Evolutionary conservation across 106 monocot species (phyloP).

Genomic region (Dendrobium nobile): DNA sequence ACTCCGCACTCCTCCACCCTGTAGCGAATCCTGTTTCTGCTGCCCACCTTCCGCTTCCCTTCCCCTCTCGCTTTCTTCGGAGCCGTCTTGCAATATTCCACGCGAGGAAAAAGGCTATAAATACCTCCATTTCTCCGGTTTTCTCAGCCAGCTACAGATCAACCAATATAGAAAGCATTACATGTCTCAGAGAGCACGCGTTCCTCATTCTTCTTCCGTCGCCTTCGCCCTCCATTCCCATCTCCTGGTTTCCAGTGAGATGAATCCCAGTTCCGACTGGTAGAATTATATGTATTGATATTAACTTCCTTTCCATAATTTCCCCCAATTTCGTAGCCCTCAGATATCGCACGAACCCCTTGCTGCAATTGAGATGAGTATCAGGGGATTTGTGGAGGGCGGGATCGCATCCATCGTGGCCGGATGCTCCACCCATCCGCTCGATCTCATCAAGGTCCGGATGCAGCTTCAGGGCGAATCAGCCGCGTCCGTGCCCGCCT

Average conservation of each 20-base stretch:
- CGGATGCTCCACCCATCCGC: slow-evolving; percentile 59
- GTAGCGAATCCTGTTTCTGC: not conserved
- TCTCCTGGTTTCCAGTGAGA: slow-evolving; percentile 31
- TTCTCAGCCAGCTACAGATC: not conserved
- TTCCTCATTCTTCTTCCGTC: slow-evolving; percentile 30
- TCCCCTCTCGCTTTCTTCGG: not conserved
- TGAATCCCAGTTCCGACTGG: slow-evolving; percentile 16
- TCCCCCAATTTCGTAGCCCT: too few species aligned
- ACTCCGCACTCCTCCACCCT: not conserved
- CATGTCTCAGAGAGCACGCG: slow-evolving; percentile 27
- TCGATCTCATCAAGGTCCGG: slow-evolving; percentile 82
- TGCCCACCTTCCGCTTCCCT: not conserved
- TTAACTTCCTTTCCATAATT: not conserved
- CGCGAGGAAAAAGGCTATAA: not conserved
- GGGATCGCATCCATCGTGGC: slow-evolving; percentile 77
- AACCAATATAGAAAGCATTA: slow-evolving; percentile 1
- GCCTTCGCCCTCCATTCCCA: slow-evolving; percentile 28
- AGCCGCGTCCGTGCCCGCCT: slow-evolving; percentile 1
- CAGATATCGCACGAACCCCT: not conserved
- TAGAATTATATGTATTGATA: not conserved
- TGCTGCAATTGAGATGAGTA: slow-evolving; percentile 32
- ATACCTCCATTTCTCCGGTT: not conserved
- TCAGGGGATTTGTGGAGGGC: slow-evolving; percentile 79
- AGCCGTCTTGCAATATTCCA: not conserved
- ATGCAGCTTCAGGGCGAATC: slow-evolving; percentile 81